Percentiles rank a stretch among this genome's conserved stretches.
phyloP scores from a whole-genome alignment of 225 moss, liverwort and hornwort species.

The Marchantia paleacea region DNA sequence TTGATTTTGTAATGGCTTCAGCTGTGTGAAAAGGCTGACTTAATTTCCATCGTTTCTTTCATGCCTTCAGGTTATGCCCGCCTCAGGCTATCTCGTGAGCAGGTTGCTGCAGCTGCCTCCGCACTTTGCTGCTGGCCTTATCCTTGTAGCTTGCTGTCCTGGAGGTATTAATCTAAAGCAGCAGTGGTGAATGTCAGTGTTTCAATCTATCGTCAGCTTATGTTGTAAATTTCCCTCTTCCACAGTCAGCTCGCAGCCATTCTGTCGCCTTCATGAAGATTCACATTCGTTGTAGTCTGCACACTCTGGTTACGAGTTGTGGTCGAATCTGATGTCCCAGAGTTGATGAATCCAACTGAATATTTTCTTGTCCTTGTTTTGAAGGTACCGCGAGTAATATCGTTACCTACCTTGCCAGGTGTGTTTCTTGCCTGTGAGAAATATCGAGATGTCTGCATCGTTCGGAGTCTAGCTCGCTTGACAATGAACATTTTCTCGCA shows the following conservation, averaged over 20 bases:
- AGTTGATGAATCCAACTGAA: background rate
- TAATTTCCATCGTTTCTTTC: background rate
- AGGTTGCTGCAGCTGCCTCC: conserved; percentile 54
- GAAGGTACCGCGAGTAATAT: conserved; percentile 56
- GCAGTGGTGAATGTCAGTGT: background rate
- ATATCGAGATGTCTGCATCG: background rate
- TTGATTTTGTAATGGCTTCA: background rate
- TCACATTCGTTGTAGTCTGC: background rate
- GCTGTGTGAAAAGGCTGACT: background rate
- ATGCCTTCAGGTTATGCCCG: conserved; percentile 66
- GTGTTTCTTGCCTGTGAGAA: background rate
- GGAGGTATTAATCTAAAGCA: conserved; percentile 51
- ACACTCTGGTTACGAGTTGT: too few species aligned
- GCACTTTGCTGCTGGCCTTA: conserved; percentile 78
- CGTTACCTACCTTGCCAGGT: conserved; percentile 55
- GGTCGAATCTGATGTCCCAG: background rate
- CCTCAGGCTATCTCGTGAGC: conserved; percentile 59
- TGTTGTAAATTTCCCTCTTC: background rate
- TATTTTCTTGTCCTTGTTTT: background rate
- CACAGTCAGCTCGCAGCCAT: background rate
- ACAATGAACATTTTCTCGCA: background rate
- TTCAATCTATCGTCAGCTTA: background rate
- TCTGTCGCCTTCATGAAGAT: background rate
- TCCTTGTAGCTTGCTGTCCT: conserved; percentile 85
- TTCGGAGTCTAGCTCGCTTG: background rate